Percentiles rank a stretch among this genome's conserved stretches.
Conservation (phyloP, 805 yeast species). For the Myxozyma neotropica region DNA sequence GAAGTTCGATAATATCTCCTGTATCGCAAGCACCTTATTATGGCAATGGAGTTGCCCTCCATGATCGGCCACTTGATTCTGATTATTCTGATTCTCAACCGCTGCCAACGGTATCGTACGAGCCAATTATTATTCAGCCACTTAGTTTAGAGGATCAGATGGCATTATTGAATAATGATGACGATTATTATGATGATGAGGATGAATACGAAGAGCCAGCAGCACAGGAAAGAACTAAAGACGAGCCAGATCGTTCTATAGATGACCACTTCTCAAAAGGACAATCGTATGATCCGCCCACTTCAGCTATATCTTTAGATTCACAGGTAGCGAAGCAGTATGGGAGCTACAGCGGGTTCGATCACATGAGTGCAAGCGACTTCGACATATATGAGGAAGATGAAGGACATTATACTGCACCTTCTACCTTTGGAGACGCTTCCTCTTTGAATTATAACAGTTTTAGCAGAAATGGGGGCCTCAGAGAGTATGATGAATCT, state of each 20-base stretch:
- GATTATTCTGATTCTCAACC: constrained; percentile 1
- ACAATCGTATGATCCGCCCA: too few species aligned
- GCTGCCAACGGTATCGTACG: neutral
- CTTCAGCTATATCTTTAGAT: too few species aligned
- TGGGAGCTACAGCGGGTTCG: too few species aligned
- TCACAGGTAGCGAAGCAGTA: too few species aligned
- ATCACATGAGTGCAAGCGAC: too few species aligned
- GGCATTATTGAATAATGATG: constrained; percentile 1
- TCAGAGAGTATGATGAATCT: neutral
- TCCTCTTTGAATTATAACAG: too few species aligned
- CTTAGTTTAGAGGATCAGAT: neutral
- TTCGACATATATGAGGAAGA: too few species aligned
- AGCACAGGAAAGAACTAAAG: neutral
- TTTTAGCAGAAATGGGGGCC: too few species aligned
- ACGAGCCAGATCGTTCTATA: neutral
- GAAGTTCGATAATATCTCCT: neutral
- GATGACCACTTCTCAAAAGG: too few species aligned
- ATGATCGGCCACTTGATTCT: neutral
- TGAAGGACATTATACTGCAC: too few species aligned
- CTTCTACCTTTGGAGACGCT: too few species aligned
- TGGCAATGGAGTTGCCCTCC: neutral
- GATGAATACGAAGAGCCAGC: neutral
- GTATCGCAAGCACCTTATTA: neutral
- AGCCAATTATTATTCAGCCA: neutral
- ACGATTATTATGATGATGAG: neutral